Conservation (phyloP, 116 monocot species). For the Phalaenopsis hybrid region DNA sequence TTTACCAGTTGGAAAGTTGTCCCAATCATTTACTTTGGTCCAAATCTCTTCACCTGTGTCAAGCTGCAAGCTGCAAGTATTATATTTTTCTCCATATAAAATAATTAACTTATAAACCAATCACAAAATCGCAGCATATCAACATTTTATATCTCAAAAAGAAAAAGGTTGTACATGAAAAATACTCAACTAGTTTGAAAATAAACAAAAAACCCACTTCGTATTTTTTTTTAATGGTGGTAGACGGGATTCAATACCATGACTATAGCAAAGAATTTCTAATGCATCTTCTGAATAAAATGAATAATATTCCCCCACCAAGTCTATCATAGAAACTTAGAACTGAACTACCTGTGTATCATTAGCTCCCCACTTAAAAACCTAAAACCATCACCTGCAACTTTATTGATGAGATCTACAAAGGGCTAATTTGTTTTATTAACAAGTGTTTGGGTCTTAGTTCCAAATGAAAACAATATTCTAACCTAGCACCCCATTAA, state of each 20-base stretch:
- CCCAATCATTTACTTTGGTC: constrained; percentile 79
- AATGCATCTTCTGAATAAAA: background rate
- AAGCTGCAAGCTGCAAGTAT: constrained; percentile 39
- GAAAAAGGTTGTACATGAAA: background rate
- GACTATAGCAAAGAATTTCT: background rate
- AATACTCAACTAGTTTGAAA: background rate
- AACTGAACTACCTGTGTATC: background rate
- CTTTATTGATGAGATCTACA: background rate
- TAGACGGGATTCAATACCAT: too few species aligned
- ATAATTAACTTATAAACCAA: background rate
- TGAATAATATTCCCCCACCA: background rate
- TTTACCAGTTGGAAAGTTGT: constrained; percentile 48
- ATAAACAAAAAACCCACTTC: background rate
- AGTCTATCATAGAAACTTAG: background rate
- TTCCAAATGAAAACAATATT: too few species aligned
- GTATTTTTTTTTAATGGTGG: background rate
- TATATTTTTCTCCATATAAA: background rate
- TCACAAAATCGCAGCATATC: background rate
- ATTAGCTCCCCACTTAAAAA: background rate
- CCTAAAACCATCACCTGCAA: background rate
- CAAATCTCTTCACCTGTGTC: constrained; percentile 57
- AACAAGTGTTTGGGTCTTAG: too few species aligned
- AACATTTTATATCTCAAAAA: background rate
- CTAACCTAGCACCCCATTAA: too few species aligned
- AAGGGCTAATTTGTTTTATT: too few species aligned